Percentiles rank a stretch among this genome's conserved stretches.
Evolutionary conservation across 805 yeast species (phyloP).

Genomic region (Candida sakaeoensis): DNA sequence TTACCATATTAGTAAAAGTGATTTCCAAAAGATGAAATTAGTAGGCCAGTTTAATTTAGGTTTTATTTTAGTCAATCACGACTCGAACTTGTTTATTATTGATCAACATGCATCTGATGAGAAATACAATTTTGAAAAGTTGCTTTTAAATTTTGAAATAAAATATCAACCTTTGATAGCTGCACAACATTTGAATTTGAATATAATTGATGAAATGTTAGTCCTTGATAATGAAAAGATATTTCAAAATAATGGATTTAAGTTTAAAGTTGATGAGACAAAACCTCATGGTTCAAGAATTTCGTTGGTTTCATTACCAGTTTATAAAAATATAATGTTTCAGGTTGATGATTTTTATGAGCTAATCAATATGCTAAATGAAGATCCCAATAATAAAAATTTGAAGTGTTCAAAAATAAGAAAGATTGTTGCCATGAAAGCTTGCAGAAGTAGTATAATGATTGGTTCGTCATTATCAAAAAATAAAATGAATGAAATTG

Average conservation of each 20-base stretch:
- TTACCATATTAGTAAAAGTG: constrained; percentile 63
- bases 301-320: constrained; percentile 61
- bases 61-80: constrained; percentile 70
- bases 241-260: constrained; percentile 77
- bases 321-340: constrained; percentile 66
- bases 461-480: constrained; percentile 68
- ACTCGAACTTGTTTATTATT: constrained; percentile 64
- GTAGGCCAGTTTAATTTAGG: constrained; percentile 97
- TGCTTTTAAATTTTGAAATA: constrained; percentile 50
- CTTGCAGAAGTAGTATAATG: constrained; percentile 93
- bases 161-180: constrained; percentile 63
- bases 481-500: constrained; percentile 64
- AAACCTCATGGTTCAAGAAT: constrained; percentile 56
- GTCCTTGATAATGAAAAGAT: constrained; percentile 56
- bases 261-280: constrained; percentile 47
- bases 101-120: constrained; percentile 99
- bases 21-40: constrained; percentile 70
- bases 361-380: constrained; percentile 54
- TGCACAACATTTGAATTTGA: constrained; percentile 59
- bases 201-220: constrained; percentile 72
- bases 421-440: constrained; percentile 88
- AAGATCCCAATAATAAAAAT: constrained; percentile 13
- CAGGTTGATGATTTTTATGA: constrained; percentile 71
- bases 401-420: constrained; percentile 75
- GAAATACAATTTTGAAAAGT: constrained; percentile 79